phyloP scores from a whole-genome alignment of 1,284 basidiomycete species.

The Pseudozyma sp. region DNA sequence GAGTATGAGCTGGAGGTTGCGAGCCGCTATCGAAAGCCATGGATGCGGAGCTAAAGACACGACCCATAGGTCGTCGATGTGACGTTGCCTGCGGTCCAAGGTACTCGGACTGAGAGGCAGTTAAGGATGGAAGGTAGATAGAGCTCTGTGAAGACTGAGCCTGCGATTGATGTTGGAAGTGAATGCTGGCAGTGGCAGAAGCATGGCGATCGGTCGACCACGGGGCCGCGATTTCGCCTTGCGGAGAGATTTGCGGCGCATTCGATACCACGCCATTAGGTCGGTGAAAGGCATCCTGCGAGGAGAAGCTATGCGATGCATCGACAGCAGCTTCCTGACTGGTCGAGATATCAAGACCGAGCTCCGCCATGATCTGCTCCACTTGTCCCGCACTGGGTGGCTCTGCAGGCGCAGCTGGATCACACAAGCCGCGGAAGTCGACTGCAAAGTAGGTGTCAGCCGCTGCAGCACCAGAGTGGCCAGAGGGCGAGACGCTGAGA shows the following conservation, averaged over 20 bases:
- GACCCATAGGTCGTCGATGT: slow-evolving; percentile 27
- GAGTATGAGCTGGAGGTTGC: slow-evolving; percentile 8
- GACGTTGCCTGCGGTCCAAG: slow-evolving; percentile 35
- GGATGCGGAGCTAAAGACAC: slow-evolving; percentile 20
- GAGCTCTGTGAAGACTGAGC: slow-evolving; percentile 32
- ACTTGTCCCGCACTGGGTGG: slow-evolving; percentile 29
- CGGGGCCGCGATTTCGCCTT: slow-evolving; percentile 9
- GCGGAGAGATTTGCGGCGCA: slow-evolving; percentile 13
- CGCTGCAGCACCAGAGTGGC: slow-evolving; percentile 4
- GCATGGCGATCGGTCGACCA: slow-evolving; percentile 23
- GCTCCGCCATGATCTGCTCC: slow-evolving; percentile 34
- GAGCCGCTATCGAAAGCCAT: slow-evolving; percentile 18
- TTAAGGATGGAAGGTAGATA: slow-evolving; percentile 29
- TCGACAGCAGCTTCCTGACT: slow-evolving; percentile 10
- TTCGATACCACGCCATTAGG: not conserved
- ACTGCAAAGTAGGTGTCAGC: slow-evolving; percentile 22
- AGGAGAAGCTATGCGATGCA: slow-evolving; percentile 4
- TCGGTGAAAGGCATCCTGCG: slow-evolving; percentile 2
- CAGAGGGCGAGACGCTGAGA: slow-evolving; percentile 8
- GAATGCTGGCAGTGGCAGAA: not conserved
- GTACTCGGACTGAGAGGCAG: slow-evolving; percentile 30
- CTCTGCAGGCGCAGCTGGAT: slow-evolving; percentile 6
- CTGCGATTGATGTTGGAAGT: slow-evolving; percentile 18
- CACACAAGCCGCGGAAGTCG: slow-evolving; percentile 26
- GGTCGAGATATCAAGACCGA: slow-evolving; percentile 22